Percentiles rank a stretch among this genome's conserved stretches.
These are phyloP conservation scores for Lactuca sativa DNA, from an alignment of 129 eudicot genomes.

Conservation along the genomic window DNA sequence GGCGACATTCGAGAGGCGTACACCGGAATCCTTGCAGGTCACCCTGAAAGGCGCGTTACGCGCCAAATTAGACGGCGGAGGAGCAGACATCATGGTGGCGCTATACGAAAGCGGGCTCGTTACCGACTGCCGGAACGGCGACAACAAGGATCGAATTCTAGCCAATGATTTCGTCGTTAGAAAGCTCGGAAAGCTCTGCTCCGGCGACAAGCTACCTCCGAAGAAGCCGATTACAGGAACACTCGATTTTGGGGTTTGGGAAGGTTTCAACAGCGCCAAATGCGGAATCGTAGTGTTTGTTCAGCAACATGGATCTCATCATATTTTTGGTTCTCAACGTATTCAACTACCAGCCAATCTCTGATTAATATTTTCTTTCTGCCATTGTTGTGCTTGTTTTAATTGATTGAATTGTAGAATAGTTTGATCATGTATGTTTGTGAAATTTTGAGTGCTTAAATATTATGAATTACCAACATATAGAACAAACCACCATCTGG, in stretches of 20 bases:
- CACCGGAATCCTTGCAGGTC: slow-evolving; percentile 61
- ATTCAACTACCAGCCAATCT: slow-evolving; percentile 49
- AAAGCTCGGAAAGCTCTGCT: slow-evolving; percentile 63
- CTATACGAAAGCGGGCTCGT: slow-evolving; percentile 70
- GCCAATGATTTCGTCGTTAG: slow-evolving; percentile 85
- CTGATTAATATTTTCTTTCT: slow-evolving; percentile 20
- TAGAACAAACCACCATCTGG: neutral
- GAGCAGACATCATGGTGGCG: slow-evolving; percentile 72
- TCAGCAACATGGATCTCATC: slow-evolving; percentile 54
- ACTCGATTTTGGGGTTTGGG: slow-evolving; percentile 66
- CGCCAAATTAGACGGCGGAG: slow-evolving; percentile 57
- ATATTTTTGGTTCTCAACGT: slow-evolving; percentile 62
- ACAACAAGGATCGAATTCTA: slow-evolving; percentile 65
- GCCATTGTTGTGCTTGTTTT: slow-evolving; percentile 15
- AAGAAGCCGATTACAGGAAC: slow-evolving; percentile 66
- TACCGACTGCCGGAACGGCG: slow-evolving; percentile 67
- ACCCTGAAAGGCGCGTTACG: slow-evolving; percentile 61
- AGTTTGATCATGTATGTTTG: slow-evolving; percentile 10
- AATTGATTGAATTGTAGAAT: slow-evolving; percentile 18
- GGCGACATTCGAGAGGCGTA: slow-evolving; percentile 65
- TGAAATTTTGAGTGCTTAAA: slow-evolving; percentile 6
- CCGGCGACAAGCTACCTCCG: slow-evolving; percentile 52
- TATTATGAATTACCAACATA: neutral
- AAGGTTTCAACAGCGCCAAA: slow-evolving; percentile 58
- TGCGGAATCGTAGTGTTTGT: slow-evolving; percentile 67